phyloP scores from a whole-genome alignment of 2,329 filamentous ascomycete species.

The Curvularia sp. region DNA sequence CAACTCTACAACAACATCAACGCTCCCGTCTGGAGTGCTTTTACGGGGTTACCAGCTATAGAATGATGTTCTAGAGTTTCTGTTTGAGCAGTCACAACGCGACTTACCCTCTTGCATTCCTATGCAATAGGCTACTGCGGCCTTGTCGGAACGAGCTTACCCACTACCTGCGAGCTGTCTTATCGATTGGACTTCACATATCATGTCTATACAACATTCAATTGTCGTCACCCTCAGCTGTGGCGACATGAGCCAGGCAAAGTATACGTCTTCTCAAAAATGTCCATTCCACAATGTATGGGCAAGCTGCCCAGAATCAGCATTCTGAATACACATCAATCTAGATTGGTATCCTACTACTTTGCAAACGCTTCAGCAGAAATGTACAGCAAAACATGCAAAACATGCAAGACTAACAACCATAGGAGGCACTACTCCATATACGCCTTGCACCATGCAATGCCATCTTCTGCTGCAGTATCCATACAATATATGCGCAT shows the following conservation, averaged over 20 bases:
- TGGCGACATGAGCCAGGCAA: too few species aligned
- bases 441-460: conserved; percentile 36
- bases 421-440: conserved; percentile 19
- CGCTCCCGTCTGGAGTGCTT: background rate
- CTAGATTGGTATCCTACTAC: conserved; percentile 19
- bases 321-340: background rate
- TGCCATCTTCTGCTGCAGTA: conserved; percentile 25
- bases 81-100: background rate
- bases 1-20: conserved; percentile 4
- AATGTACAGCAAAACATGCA: conserved; percentile 8
- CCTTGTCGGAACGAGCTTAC: background rate
- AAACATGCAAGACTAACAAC: conserved; percentile 5
- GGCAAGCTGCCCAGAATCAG: background rate
- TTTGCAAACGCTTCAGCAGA: conserved; percentile 7
- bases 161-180: background rate
- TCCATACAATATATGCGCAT: conserved; percentile 11
- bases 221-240: background rate
- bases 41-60: background rate
- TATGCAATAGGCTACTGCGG: background rate
- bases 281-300: background rate
- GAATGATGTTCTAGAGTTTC: too few species aligned
- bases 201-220: background rate
- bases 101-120: background rate
- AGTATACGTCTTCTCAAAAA: background rate
- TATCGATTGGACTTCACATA: background rate